Percentiles rank a stretch among this genome's conserved stretches.
phyloP scores from a whole-genome alignment of 352 stramenopile species.

The Blastocystis sp. region DNA sequence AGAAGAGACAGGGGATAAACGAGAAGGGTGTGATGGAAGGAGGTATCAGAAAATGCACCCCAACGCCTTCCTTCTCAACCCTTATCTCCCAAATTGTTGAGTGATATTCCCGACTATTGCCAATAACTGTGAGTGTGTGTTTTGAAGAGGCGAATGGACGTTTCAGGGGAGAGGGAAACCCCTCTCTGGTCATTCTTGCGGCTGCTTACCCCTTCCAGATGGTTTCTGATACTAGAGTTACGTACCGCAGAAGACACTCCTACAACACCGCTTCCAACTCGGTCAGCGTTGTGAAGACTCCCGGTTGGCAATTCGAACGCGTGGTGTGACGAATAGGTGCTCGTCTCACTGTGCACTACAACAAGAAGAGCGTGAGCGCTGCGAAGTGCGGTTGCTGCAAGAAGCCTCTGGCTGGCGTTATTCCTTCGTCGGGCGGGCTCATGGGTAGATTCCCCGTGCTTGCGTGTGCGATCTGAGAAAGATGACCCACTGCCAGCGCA shows the following conservation, averaged over 20 bases:
- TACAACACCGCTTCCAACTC: conserved; percentile 92
- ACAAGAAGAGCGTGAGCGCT: conserved; percentile 87
- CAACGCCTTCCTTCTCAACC: too few species aligned
- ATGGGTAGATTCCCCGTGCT: conserved; percentile 61
- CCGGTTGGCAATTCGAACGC: conserved; percentile 77
- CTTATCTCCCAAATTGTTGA: too few species aligned
- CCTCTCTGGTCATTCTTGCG: too few species aligned
- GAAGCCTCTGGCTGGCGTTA: conserved; percentile 76
- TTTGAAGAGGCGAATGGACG: too few species aligned
- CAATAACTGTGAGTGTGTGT: too few species aligned
- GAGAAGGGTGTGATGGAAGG: too few species aligned
- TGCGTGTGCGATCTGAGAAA: conserved; percentile 78
- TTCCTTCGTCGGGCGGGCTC: not conserved
- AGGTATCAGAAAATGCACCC: too few species aligned
- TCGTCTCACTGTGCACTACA: conserved; percentile 87
- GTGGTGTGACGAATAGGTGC: conserved; percentile 76
- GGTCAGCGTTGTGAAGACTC: conserved; percentile 89
- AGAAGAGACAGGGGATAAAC: too few species aligned
- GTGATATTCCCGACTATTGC: too few species aligned
- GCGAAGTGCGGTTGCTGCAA: conserved; percentile 94
- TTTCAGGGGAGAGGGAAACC: too few species aligned
- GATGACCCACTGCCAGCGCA: conserved; percentile 85
- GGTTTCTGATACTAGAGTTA: conserved; percentile 90
- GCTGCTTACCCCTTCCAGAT: conserved; percentile 72
- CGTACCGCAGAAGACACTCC: conserved; percentile 88